Percentiles rank a stretch among this genome's conserved stretches.
Evolutionary conservation across 1,139 yeast species (phyloP).

Genomic region (Nakaseomyces uthaithaninus): DNA sequence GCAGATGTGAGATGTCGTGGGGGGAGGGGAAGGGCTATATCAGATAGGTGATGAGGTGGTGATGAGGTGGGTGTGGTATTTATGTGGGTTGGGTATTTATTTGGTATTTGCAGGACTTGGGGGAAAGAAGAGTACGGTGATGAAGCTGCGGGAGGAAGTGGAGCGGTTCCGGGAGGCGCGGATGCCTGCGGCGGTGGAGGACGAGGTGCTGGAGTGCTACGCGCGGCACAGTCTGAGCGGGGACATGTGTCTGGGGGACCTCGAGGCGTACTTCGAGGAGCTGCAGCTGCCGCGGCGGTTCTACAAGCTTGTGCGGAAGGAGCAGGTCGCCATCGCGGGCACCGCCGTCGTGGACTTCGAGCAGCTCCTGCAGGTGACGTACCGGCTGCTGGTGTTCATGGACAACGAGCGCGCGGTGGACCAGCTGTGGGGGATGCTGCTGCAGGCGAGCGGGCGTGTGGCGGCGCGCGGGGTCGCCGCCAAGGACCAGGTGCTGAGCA

Average conservation of each 20-base stretch:
- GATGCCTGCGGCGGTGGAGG: slow-evolving; percentile 37
- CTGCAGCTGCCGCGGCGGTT: slow-evolving; percentile 30
- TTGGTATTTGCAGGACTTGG: no score
- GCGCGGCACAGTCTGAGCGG: slow-evolving; percentile 34
- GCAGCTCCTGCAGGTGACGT: slow-evolving; percentile 35
- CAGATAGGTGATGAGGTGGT: no score
- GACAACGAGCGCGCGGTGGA: slow-evolving; percentile 33
- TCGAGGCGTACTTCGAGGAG: slow-evolving; percentile 28
- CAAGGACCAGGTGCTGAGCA: slow-evolving; percentile 26
- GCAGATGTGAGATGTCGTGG: no score
- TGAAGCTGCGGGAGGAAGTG: slow-evolving; percentile 18
- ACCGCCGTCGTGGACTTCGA: slow-evolving; percentile 41
- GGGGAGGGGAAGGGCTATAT: no score
- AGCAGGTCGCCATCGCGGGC: slow-evolving; percentile 32
- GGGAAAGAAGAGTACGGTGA: neutral
- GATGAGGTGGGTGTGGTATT: no score
- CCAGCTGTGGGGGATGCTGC: slow-evolving; percentile 36
- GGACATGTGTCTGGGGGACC: slow-evolving; percentile 32
- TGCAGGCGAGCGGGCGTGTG: slow-evolving; percentile 25
- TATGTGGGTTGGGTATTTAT: no score
- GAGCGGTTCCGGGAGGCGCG: slow-evolving; percentile 28
- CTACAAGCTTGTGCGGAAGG: slow-evolving; percentile 15
- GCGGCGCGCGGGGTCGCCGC: slow-evolving; percentile 17
- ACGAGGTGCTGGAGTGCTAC: slow-evolving; percentile 35
- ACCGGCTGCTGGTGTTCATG: slow-evolving; percentile 36